These are phyloP conservation scores for Fusarium poae DNA, from an alignment of 2,329 filamentous ascomycete genomes.

Conservation along the genomic window DNA sequence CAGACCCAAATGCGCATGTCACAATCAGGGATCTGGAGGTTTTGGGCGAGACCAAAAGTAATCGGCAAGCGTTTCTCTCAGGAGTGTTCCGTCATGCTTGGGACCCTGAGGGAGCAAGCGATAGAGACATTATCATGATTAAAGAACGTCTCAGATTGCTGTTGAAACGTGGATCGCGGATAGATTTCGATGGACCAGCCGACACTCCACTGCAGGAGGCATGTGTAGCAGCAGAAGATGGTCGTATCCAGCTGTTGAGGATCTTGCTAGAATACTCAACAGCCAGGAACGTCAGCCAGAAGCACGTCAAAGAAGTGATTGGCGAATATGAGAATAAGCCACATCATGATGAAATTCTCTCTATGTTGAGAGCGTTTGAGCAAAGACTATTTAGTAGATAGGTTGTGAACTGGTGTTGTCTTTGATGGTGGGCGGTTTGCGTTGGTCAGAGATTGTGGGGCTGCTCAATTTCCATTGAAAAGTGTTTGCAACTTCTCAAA, in stretches of 20 bases:
- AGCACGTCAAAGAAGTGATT: not conserved
- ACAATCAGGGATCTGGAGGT: not conserved
- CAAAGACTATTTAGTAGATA: not conserved
- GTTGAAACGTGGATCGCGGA: slow-evolving; percentile 4
- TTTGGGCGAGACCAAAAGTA: not conserved
- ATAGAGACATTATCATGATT: not conserved
- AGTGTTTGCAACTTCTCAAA: not conserved
- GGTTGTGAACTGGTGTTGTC: not conserved
- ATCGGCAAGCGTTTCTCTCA: slow-evolving; percentile 17
- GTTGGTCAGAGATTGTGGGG: not conserved
- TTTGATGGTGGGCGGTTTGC: not conserved
- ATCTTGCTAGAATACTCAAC: slow-evolving; percentile 10
- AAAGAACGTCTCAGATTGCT: slow-evolving; percentile 13
- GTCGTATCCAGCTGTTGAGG: slow-evolving; percentile 2
- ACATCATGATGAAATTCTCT: not conserved
- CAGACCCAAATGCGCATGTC: slow-evolving; percentile 1
- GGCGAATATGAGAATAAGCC: not conserved
- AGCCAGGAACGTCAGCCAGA: slow-evolving; percentile 4
- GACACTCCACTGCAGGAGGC: slow-evolving; percentile 15
- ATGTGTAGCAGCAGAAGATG: slow-evolving; percentile 4
- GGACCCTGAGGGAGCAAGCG: not conserved
- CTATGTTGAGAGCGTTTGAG: not conserved
- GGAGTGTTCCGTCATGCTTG: slow-evolving; percentile 10
- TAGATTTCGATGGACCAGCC: slow-evolving; percentile 3
- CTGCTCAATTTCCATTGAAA: not conserved